Evolutionary conservation across 768 basidiomycete genomes (phyloP), one percentile per base, ranked within the genome.

Genomic region (Coprinopsis strossmayeri): DNA sequence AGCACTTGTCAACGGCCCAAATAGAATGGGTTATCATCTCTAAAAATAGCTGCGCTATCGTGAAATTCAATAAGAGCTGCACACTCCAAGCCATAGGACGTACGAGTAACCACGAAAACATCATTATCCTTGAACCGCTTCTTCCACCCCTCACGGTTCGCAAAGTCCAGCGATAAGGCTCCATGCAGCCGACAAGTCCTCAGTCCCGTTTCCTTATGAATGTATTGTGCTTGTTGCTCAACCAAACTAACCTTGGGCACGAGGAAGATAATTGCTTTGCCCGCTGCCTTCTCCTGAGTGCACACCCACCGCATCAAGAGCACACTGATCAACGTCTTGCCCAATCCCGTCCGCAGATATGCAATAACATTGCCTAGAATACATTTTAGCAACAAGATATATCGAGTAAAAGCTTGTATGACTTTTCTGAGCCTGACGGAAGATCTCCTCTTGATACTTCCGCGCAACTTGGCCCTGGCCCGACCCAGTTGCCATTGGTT

Each of bases 171-270:
- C n/a, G 84, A 81, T 34, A 83, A 68, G 5, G 78, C 76, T 15
- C 91, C 91, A 52, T 81, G 77, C 23, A 89, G 74, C 57, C 82
- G 82, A 24, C 73, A 66, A 18, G 91, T 82, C 32, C 77, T 78
- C 35, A 91, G 60, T 0, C 82, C 71, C 1, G 85, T 84, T 53
- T 87, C 73, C 52, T 75, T 68, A 11, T 71, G 59, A 47, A 91
- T 76, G 54, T 83, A 88, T 20, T 76, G 69, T 18, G 74, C 78
- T 59, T 92, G 89, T 60, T 94, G 92, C 54, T 86, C 79, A 18
- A 93, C 92, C 13, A 95, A 76, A 2, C 88, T 75, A 2, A 91
- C 89, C 55, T 85, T 85, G 0, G 92, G 92, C 2, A 90, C 90
- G 27, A 94, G 73, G 59, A 93, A 93, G 9, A 91, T 74, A 54